These are phyloP conservation scores for Cercospora beticola DNA, from an alignment of 2,329 filamentous ascomycete genomes.

Conservation along the genomic window DNA sequence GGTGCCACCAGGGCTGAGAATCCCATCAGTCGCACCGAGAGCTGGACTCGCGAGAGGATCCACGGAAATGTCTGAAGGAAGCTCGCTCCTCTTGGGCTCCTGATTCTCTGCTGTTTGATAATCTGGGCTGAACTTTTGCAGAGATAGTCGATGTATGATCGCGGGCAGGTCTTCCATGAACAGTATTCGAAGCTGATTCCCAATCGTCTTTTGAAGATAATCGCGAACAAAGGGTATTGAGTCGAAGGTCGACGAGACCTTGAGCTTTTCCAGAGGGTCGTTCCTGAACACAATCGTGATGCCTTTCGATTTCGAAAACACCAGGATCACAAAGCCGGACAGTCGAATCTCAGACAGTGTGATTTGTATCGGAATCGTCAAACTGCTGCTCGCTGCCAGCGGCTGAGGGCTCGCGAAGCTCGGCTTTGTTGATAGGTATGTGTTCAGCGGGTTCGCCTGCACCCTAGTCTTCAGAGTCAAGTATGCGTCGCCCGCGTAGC, in stretches of 20 bases:
- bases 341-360: constrained; percentile 93
- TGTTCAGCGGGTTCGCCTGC: constrained; percentile 96
- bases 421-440: constrained; percentile 87
- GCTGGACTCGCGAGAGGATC: constrained; percentile 45
- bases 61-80: constrained; percentile 24
- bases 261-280: constrained; percentile 94
- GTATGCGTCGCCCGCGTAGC: constrained; percentile 92
- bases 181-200: constrained; percentile 83
- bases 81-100: constrained; percentile 51
- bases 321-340: constrained; percentile 94
- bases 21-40: constrained; percentile 68
- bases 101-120: constrained; percentile 65
- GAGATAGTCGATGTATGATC: constrained; percentile 88
- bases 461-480: constrained; percentile 93
- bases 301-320: constrained; percentile 96
- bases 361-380: constrained; percentile 97
- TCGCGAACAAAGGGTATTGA: constrained; percentile 98
- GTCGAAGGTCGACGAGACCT: constrained; percentile 98
- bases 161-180: constrained; percentile 98
- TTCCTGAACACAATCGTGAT: constrained; percentile 96
- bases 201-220: constrained; percentile 93
- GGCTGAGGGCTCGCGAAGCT: constrained; percentile 90
- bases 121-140: constrained; percentile 87
- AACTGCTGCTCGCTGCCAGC: constrained; percentile 81
- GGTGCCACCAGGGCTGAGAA: constrained; percentile 66